Conservation (phyloP, 345 rosid genomes). For the Eucalyptus marginata region DNA sequence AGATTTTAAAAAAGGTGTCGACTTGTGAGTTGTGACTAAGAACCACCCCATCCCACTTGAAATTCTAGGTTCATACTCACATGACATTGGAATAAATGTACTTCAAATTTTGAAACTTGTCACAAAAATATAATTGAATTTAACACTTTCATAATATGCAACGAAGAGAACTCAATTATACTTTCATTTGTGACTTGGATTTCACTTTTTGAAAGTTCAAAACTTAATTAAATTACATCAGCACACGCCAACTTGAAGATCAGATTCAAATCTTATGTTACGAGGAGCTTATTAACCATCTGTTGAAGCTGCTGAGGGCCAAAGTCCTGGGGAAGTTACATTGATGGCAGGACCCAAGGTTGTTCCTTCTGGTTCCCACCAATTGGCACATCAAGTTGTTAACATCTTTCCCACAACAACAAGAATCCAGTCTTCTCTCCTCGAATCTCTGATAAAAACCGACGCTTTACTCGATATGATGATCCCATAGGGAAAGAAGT, state of each 20-base stretch:
- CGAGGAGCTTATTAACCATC: constrained; percentile 77
- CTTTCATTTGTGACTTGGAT: too few relatives aligned
- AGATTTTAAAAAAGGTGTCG: background rate
- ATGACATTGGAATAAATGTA: background rate
- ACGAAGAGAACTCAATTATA: too few relatives aligned
- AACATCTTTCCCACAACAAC: background rate
- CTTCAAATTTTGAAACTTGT: too few relatives aligned
- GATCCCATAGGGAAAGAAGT: constrained; percentile 1
- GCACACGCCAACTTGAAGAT: background rate
- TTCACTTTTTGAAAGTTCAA: too few relatives aligned
- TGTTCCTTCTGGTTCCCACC: constrained; percentile 65
- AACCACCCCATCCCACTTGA: background rate
- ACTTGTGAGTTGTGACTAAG: background rate
- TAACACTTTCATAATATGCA: too few relatives aligned
- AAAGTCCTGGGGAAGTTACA: constrained; percentile 70
- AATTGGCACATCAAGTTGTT: constrained; percentile 72
- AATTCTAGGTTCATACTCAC: background rate
- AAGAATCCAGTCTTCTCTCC: background rate
- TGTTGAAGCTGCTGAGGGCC: constrained; percentile 76
- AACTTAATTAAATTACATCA: background rate
- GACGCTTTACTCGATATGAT: background rate
- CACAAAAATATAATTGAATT: too few relatives aligned
- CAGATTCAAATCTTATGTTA: constrained; percentile 16
- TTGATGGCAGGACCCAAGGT: constrained; percentile 39
- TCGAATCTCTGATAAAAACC: background rate